Conservation (phyloP, 352 stramenopile species). For the Phytophthora pinifolia region DNA sequence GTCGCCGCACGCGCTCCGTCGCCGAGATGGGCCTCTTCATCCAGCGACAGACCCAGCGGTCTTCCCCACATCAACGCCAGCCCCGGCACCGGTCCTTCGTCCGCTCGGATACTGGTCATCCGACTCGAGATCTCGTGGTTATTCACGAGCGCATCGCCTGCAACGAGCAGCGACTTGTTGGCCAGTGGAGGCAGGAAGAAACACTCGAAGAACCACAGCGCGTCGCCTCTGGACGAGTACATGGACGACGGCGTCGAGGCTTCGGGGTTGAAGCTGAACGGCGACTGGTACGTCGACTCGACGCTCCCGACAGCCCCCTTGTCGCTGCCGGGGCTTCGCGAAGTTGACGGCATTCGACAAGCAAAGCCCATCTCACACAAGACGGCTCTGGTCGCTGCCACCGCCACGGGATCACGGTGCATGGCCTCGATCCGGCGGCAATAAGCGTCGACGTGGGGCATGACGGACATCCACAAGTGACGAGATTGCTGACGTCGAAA, state of each 20-base stretch:
- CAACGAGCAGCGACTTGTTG: slow-evolving; percentile 38
- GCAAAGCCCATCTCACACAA: slow-evolving; percentile 29
- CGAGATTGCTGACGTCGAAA: slow-evolving; percentile 37
- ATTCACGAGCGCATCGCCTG: slow-evolving; percentile 32
- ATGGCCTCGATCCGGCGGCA: slow-evolving; percentile 45
- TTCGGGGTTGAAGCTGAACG: slow-evolving; percentile 19
- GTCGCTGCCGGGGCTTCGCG: slow-evolving; percentile 15
- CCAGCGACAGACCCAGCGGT: slow-evolving; percentile 58
- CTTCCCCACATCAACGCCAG: slow-evolving; percentile 63
- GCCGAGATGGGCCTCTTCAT: slow-evolving; percentile 50
- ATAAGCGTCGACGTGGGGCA: slow-evolving; percentile 44
- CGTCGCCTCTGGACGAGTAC: slow-evolving; percentile 35
- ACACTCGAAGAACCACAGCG: slow-evolving; percentile 55
- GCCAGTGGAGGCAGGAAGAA: slow-evolving; percentile 44
- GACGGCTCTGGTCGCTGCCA: slow-evolving; percentile 35
- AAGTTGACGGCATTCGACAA: slow-evolving; percentile 6
- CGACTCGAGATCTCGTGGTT: slow-evolving; percentile 26
- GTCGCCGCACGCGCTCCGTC: background rate
- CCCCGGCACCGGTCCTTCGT: slow-evolving; percentile 36
- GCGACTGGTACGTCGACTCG: slow-evolving; percentile 16
- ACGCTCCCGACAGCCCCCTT: slow-evolving; percentile 8
- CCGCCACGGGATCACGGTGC: slow-evolving; percentile 37
- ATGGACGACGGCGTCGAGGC: slow-evolving; percentile 30
- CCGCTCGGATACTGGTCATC: slow-evolving; percentile 18
- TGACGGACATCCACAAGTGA: slow-evolving; percentile 38